Conservation (phyloP, 495 filamentous ascomycete species). For the Podospora sp. region DNA sequence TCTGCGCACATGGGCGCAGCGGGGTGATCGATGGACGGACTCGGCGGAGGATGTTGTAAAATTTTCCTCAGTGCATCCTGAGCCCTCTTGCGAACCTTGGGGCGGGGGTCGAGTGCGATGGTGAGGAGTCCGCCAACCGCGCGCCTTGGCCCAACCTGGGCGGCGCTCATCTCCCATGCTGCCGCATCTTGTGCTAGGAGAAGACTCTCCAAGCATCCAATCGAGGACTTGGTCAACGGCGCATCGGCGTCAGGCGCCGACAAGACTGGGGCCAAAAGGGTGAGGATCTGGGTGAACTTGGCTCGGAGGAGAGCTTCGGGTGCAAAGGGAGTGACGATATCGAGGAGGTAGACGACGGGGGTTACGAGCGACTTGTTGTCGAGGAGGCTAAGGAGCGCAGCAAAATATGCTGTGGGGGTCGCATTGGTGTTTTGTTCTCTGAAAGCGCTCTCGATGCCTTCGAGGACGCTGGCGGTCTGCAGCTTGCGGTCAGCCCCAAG, state of each 20-base stretch:
- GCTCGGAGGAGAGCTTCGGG: slow-evolving; percentile 83
- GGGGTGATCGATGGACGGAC: slow-evolving; percentile 88
- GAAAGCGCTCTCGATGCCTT: slow-evolving; percentile 89
- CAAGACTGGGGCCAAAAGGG: slow-evolving; percentile 79
- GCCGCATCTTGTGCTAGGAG: slow-evolving; percentile 83
- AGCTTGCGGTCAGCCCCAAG: slow-evolving; percentile 18
- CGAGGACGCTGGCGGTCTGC: slow-evolving; percentile 84
- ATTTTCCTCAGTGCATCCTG: slow-evolving; percentile 87
- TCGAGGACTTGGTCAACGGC: slow-evolving; percentile 81
- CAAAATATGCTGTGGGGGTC: slow-evolving; percentile 89
- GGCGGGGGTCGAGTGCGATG: slow-evolving; percentile 82
- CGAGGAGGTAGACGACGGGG: slow-evolving; percentile 94
- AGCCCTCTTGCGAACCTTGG: slow-evolving; percentile 92
- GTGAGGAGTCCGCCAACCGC: slow-evolving; percentile 85
- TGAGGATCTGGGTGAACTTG: slow-evolving; percentile 92
- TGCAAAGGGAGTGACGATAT: slow-evolving; percentile 79
- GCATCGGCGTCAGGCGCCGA: slow-evolving; percentile 82
- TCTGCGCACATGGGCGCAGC: slow-evolving; percentile 95
- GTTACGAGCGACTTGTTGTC: slow-evolving; percentile 83
- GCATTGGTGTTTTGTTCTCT: slow-evolving; percentile 79
- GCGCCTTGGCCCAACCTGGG: slow-evolving; percentile 81
- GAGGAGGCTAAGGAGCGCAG: slow-evolving; percentile 89
- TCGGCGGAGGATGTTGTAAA: slow-evolving; percentile 80
- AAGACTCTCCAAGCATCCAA: slow-evolving; percentile 88
- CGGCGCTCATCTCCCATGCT: slow-evolving; percentile 83